Base-by-base conservation (phyloP, 2,329 filamentous ascomycete genomes). In the Paecilomyces fulvus region DNA sequence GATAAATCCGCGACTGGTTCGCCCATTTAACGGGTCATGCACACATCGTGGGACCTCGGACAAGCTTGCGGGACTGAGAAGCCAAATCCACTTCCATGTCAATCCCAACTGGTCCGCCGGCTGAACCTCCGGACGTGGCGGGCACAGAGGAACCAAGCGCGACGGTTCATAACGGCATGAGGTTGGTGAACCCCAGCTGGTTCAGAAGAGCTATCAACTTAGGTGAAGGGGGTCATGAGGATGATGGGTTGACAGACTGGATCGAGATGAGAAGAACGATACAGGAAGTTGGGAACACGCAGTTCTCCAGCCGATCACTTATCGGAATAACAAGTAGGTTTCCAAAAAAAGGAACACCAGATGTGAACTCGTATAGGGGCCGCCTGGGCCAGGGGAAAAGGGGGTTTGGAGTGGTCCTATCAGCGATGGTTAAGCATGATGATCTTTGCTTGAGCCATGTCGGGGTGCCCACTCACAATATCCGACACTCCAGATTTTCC, bases 391-490 rank as follows among this genome's bases (percentile, higher is more conserved):
- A 49, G 48, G 48, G 48, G 48, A 23, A 49, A 49, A 49, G 48
- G 48, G 48, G 48, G 28, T 49, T 49, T 21, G 48, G 23, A n/a
- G 10, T 12, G 12, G n/a, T 28, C 48, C 48, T 49, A 49, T 49
- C 48, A 49, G 37, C 12, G 48, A 25, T 9, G 21, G 48, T 23
- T 28, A 49, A 49, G 48, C 48, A 12, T n/a, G 48, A 49, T 49
- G 48, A 49, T 49, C 48, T 28, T 49, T 49, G 10, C 48, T 43
- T n/a, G 37, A 17, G 37, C 37, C 14, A 43, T 43, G 37, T 43
- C n/a, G n/a, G 37, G 37, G 37, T n/a, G 37, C 56, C 60, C 59
- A 58, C 61, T 55, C 55, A 30, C 53, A 51, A 48, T 49, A 37
- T 55, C 25, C 50, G 37, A 56, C 53, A 11, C 50, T 56, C 56